A percentile compares a stretch with the other conserved stretches of the same genome.
phyloP scores from a whole-genome alignment of 2,329 filamentous ascomycete genomes.

The Paecilomyces dactylethromorphus region DNA sequence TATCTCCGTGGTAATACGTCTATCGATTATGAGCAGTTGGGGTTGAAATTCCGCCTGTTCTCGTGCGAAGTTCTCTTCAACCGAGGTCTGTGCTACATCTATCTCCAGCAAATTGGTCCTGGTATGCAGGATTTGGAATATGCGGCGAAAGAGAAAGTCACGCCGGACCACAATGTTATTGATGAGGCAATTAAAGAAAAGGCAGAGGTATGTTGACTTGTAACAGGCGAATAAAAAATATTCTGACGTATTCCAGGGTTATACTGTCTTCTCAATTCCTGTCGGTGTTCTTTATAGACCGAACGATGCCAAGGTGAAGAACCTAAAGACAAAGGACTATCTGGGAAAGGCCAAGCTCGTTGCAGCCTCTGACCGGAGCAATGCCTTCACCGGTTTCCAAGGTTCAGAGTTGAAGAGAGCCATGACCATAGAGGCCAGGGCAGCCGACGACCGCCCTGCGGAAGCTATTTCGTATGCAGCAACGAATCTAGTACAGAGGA shows the following conservation, averaged over 20 bases:
- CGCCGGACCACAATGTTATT: conserved; percentile 94
- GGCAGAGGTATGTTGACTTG: conserved; percentile 61
- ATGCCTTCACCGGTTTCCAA: conserved; percentile 75
- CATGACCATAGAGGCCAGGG: conserved; percentile 14
- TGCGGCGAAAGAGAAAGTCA: conserved; percentile 91
- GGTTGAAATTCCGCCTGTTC: conserved; percentile 91
- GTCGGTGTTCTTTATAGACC: conserved; percentile 92
- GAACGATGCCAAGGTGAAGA: conserved; percentile 96
- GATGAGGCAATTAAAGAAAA: conserved; percentile 92
- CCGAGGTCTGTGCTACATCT: conserved; percentile 93
- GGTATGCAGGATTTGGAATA: conserved; percentile 87
- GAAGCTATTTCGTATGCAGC: conserved; percentile 89
- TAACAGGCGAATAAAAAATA: not conserved
- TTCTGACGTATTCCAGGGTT: conserved; percentile 55
- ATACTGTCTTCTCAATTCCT: conserved; percentile 97
- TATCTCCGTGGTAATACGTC: conserved; percentile 94
- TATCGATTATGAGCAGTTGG: conserved; percentile 96
- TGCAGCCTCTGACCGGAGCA: conserved; percentile 73
- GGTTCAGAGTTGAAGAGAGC: conserved; percentile 65
- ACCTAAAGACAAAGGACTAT: conserved; percentile 95
- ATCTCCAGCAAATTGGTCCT: conserved; percentile 82
- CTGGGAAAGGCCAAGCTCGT: conserved; percentile 92
- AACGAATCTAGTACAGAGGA: conserved; percentile 85
- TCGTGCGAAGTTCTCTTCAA: conserved; percentile 98
- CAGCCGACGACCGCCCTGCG: conserved; percentile 66